Evolutionary conservation across 2,329 filamentous ascomycete genomes (phyloP).

Genomic region (Fusarium sambucinum): DNA sequence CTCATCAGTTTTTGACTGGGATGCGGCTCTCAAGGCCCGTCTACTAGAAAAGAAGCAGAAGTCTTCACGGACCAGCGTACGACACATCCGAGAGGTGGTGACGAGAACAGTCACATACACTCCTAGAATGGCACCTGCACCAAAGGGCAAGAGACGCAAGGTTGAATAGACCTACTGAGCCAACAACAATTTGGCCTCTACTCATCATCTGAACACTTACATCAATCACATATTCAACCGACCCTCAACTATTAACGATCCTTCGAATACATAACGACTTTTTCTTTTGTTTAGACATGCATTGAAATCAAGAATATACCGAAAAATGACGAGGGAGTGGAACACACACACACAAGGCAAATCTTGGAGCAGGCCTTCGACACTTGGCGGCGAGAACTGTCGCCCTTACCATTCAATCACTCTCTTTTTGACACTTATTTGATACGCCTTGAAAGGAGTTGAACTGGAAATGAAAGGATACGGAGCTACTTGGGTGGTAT

Average conservation of each 20-base stretch:
- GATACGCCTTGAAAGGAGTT: constrained; percentile 38
- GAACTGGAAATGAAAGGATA: constrained; percentile 32
- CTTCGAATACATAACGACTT: constrained; percentile 41
- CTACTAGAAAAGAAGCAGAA: constrained; percentile 72
- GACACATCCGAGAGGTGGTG: constrained; percentile 87
- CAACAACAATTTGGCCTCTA: constrained; percentile 1
- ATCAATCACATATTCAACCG: constrained; percentile 12
- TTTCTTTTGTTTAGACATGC: constrained; percentile 48
- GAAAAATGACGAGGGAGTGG: constrained; percentile 39
- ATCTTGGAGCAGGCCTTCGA: constrained; percentile 31
- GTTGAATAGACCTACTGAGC: constrained; percentile 55
- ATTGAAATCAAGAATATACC: constrained; percentile 33
- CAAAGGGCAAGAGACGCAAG: constrained; percentile 93
- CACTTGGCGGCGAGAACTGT: constrained; percentile 20
- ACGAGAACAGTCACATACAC: constrained; percentile 96
- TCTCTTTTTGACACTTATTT: constrained; percentile 30
- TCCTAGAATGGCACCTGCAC: constrained; percentile 85
- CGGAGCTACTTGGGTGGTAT: constrained; percentile 39
- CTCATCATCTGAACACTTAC: constrained; percentile 19
- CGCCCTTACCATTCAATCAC: constrained; percentile 33
- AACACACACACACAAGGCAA: constrained; percentile 20
- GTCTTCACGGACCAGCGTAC: constrained; percentile 70
- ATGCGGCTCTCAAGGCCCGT: constrained; percentile 74
- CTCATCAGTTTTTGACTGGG: constrained; percentile 86
- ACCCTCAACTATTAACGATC: constrained; percentile 37